Base-by-base conservation (phyloP, 805 yeast genomes). In the Ogataea nitratoaversa region DNA sequence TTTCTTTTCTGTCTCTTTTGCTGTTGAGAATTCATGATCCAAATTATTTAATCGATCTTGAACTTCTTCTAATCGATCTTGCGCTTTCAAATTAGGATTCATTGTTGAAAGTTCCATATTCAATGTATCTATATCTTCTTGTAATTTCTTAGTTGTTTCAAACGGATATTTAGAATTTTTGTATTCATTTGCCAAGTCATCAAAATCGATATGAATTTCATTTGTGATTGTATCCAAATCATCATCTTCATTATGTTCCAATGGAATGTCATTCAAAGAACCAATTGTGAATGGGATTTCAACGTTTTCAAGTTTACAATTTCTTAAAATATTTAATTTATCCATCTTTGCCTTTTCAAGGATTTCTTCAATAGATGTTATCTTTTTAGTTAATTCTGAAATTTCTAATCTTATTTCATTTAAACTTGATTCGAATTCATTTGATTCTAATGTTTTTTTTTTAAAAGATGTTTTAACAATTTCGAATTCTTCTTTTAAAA, bases 71-170 rank as follows among this genome's bases (percentile, higher is more conserved):
- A 87, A 71, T 52, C 96, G 72, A 38, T 85, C 95, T 23, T 75
- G 65, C 0, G 96, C 96, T 48, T 83, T 84, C 29, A 79, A 69
- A 59, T 88, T 88, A n/a, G 96, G 96, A 24, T 86, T 79, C 52
- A 88, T 65, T 36, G 57, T 52, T 14, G 65, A 70, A 20, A 77
- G 57, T 23, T 72, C 73, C 11, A 49, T 46, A 11, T 36, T 59
- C 56, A 46, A 37, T 13, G 42, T 64, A 36, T 67, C 74, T 2
- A 66, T 54, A 32, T 67, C 66, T 19, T 51, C 42, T 22, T 57
- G 57, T 16, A 63, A 50, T 3, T 54, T 43, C 5, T 52, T 57
- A 20, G 40, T 57, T 49, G 46, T 50, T 2, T 31, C 33, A 24
- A 48, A 54, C 14, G 38, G 42, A 19, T 57, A 55, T 8, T 43